Evolutionary conservation across 1,284 basidiomycete genomes (phyloP).

Genomic region (Boletellus dicymbophilus): DNA sequence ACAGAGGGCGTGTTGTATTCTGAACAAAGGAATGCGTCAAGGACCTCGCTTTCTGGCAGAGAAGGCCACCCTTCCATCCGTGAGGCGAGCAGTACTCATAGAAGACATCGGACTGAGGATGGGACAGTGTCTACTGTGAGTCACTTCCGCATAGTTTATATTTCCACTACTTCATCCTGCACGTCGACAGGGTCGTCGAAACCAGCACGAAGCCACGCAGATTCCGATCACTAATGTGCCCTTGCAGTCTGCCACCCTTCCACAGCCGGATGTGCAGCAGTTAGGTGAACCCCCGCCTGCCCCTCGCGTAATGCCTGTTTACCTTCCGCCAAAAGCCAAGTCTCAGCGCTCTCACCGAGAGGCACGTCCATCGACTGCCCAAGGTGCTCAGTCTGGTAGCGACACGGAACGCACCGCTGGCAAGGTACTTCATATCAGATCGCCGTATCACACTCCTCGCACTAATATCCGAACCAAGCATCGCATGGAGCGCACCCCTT

Average conservation of each 20-base stretch:
- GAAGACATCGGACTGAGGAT: constrained; percentile 35
- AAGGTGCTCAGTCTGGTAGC: constrained; percentile 36
- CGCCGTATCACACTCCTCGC: constrained; percentile 6
- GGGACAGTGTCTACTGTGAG: constrained; percentile 29
- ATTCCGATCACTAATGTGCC: constrained; percentile 26
- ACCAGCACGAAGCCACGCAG: constrained; percentile 31
- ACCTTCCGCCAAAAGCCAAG: constrained; percentile 38
- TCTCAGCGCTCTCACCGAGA: constrained; percentile 34
- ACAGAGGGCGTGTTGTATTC: constrained; percentile 25
- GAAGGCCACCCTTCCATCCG: constrained; percentile 28
- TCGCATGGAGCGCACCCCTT: constrained; percentile 34
- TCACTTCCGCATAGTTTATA: constrained; percentile 15
- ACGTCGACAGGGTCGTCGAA: constrained; percentile 29
- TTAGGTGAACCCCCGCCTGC: constrained; percentile 38
- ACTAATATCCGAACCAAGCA: constrained; percentile 28
- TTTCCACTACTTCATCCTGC: constrained; percentile 7
- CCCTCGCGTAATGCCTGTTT: constrained; percentile 38
- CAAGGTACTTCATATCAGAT: constrained; percentile 28
- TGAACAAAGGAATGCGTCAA: constrained; percentile 32
- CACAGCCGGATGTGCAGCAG: constrained; percentile 24
- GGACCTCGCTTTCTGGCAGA: constrained; percentile 29
- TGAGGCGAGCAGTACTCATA: constrained; percentile 28
- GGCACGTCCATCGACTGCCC: constrained; percentile 21
- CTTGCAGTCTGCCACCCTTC: constrained; percentile 16
- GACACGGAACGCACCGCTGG: constrained; percentile 27